Evolutionary conservation across 2,329 filamentous ascomycete species (phyloP).

Genomic region (Myriosclerotinia duriaeana): DNA sequence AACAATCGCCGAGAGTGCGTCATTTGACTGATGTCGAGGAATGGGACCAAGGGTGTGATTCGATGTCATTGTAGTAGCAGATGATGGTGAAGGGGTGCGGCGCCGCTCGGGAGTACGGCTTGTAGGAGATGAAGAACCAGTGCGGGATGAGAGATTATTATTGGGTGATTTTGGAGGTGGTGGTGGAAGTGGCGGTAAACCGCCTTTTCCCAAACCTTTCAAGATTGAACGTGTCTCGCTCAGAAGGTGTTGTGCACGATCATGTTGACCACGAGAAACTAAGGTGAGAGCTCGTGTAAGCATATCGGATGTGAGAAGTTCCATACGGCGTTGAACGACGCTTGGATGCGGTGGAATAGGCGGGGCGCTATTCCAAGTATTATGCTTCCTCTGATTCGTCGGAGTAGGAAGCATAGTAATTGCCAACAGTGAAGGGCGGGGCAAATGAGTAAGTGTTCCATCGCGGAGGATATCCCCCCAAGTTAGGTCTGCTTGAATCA

Average conservation of each 20-base stretch:
- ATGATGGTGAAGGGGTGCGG: conserved; percentile 45
- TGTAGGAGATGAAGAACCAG: conserved; percentile 34
- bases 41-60: conserved; percentile 44
- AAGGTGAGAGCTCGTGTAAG: conserved; percentile 87
- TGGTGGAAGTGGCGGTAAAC: conserved; percentile 82
- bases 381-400: conserved; percentile 58
- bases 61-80: conserved; percentile 41
- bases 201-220: conserved; percentile 92
- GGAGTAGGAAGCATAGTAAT: conserved; percentile 87
- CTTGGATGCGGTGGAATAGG: conserved; percentile 93
- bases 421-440: conserved; percentile 84
- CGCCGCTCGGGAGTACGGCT: conserved; percentile 40
- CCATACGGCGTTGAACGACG: conserved; percentile 96
- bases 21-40: conserved; percentile 54
- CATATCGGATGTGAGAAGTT: conserved; percentile 97
- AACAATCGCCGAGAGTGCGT: conserved; percentile 44
- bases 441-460: conserved; percentile 79
- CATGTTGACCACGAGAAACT: conserved; percentile 87
- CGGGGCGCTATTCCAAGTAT: conserved; percentile 64
- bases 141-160: conserved; percentile 13
- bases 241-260: conserved; percentile 87
- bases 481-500: conserved; percentile 90
- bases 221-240: conserved; percentile 93
- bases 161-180: conserved; percentile 44
- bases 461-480: conserved; percentile 94